Conservation (phyloP, 2,329 filamentous ascomycete species). For the Verticillium klebahnii region DNA sequence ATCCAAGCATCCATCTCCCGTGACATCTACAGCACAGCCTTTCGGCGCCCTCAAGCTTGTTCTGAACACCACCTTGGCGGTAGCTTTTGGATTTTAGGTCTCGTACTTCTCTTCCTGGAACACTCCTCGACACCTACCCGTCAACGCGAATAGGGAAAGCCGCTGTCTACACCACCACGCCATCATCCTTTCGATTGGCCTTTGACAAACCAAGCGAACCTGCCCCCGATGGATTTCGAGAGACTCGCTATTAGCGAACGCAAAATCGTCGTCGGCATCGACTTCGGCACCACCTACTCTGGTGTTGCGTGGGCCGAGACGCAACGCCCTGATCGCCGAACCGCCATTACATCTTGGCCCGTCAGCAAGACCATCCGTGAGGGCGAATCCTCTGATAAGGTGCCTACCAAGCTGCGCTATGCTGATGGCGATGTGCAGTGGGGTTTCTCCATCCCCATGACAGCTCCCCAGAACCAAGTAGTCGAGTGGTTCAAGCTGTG, state of each 20-base stretch:
- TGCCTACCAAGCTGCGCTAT: slow-evolving; percentile 44
- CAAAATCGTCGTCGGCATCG: slow-evolving; percentile 47
- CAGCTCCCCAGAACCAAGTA: slow-evolving; percentile 29
- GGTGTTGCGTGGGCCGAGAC: slow-evolving; percentile 48
- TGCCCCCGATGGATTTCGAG: slow-evolving; percentile 27
- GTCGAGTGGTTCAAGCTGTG: slow-evolving; percentile 48
- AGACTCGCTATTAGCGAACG: slow-evolving; percentile 27
- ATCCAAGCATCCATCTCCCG: not conserved
- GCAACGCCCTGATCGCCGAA: slow-evolving; percentile 27
- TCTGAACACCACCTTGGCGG: no score
- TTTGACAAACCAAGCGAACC: no score
- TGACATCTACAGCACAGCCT: not conserved
- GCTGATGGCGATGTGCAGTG: slow-evolving; percentile 16
- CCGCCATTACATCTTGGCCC: slow-evolving; percentile 41
- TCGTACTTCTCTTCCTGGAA: no score
- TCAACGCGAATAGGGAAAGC: no score
- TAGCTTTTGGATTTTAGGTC: no score
- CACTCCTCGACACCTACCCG: no score
- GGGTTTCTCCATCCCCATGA: slow-evolving; percentile 36
- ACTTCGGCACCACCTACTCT: slow-evolving; percentile 50
- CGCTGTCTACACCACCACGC: no score
- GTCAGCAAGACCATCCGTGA: slow-evolving; percentile 27
- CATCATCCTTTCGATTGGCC: no score
- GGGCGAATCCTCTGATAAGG: slow-evolving; percentile 38
- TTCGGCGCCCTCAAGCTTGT: not conserved